phyloP scores from a whole-genome alignment of 2,329 filamentous ascomycete genomes.

The Orbilia blumenaviensis region DNA sequence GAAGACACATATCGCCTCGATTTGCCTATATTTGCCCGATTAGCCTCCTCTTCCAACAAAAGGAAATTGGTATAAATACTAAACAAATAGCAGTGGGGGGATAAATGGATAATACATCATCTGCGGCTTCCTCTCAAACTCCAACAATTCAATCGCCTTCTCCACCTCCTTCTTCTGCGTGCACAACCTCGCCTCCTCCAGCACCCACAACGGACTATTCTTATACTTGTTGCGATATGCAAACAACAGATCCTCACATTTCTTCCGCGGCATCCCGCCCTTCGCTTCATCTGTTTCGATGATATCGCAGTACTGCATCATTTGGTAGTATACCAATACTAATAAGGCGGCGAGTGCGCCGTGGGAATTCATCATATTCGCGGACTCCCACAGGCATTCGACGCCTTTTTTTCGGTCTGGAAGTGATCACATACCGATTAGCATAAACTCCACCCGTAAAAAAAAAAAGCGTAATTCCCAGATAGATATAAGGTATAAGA shows the following conservation, averaged over 20 bases:
- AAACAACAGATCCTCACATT: conserved; percentile 73
- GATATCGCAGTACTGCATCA: conserved; percentile 88
- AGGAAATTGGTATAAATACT: too few species aligned
- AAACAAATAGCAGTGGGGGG: background rate
- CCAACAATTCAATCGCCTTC: conserved; percentile 73
- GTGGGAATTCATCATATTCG: conserved; percentile 85
- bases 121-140: conserved; percentile 69
- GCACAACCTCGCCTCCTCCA: conserved; percentile 84
- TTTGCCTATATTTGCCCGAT: conserved; percentile 66
- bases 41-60: background rate
- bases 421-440: too few species aligned
- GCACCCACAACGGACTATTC: conserved; percentile 81
- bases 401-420: conserved; percentile 80
- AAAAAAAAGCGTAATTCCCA: too few species aligned
- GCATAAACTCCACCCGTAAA: too few species aligned
- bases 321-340: conserved; percentile 82
- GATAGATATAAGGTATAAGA: too few species aligned
- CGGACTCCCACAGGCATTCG: conserved; percentile 88
- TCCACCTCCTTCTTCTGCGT: conserved; percentile 73
- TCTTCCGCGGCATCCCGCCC: conserved; percentile 75
- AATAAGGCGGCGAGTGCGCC: conserved; percentile 87
- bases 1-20: conserved; percentile 84
- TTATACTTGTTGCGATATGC: conserved; percentile 82
- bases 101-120: conserved; percentile 68
- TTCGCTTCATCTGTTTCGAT: conserved; percentile 71